Evolutionary conservation across 768 basidiomycete species (phyloP).

Genomic region (Sporobolomyces roseus): DNA sequence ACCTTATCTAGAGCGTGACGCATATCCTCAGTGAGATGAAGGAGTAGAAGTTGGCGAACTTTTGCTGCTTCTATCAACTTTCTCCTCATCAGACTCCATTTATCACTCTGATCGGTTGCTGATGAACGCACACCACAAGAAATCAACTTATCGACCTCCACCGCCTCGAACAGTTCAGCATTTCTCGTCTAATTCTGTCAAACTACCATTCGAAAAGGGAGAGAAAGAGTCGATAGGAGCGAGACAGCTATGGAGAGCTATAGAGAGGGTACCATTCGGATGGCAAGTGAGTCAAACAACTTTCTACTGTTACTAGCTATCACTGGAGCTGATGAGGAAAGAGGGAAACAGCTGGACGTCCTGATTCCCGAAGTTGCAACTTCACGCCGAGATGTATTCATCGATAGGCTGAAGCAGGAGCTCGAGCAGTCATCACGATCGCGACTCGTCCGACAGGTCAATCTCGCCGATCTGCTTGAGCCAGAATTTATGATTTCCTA

Average conservation of each 20-base stretch:
- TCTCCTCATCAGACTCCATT: too few relatives aligned
- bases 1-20: too few relatives aligned
- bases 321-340: background rate
- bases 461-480: slow-evolving; percentile 28
- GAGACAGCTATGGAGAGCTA: background rate
- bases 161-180: slow-evolving; percentile 4
- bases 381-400: background rate
- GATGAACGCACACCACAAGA: slow-evolving; percentile 40
- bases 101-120: background rate
- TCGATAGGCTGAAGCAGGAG: background rate
- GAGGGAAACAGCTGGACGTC: slow-evolving; percentile 21
- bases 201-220: background rate
- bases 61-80: background rate
- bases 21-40: too few relatives aligned
- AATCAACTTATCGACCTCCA: slow-evolving; percentile 17
- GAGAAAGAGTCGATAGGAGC: background rate
- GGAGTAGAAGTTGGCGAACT: too few relatives aligned
- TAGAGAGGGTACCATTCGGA: slow-evolving; percentile 29
- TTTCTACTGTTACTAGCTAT: background rate
- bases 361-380: slow-evolving; percentile 7
- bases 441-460: slow-evolving; percentile 15
- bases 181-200: background rate
- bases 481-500: slow-evolving; percentile 21
- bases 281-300: slow-evolving; percentile 23
- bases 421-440: background rate